Evolutionary conservation across 768 basidiomycete species (phyloP).

Genomic region (Xanthoconium stramineum): DNA sequence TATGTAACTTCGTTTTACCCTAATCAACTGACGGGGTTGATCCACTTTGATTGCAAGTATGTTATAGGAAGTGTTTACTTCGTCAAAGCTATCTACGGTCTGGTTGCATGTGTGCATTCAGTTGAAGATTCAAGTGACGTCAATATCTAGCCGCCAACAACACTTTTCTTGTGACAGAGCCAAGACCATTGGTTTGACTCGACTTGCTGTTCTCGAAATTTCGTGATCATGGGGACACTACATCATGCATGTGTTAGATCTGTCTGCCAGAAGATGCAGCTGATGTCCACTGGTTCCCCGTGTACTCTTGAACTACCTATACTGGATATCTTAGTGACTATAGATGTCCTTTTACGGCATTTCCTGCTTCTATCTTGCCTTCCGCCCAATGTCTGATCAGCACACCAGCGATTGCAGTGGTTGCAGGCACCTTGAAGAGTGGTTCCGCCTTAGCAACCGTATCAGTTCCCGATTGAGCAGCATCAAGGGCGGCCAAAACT

Average conservation of each 20-base stretch:
- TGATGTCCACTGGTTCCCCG: neutral
- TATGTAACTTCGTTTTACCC: neutral
- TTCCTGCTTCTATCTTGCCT: slow-evolving; percentile 45
- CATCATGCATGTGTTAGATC: neutral
- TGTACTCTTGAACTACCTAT: neutral
- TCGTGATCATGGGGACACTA: neutral
- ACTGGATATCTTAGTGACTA: slow-evolving; percentile 27
- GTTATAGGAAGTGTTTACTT: too few relatives aligned
- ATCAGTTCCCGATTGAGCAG: slow-evolving; percentile 15
- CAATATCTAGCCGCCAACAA: too few relatives aligned
- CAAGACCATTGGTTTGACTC: neutral
- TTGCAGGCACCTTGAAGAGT: slow-evolving; percentile 71
- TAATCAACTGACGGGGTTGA: neutral
- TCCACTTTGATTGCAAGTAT: neutral
- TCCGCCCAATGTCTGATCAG: slow-evolving; percentile 81
- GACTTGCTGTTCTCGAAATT: neutral
- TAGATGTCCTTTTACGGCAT: slow-evolving; percentile 41
- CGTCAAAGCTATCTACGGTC: too few relatives aligned
- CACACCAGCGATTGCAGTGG: slow-evolving; percentile 79
- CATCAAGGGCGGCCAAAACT: slow-evolving; percentile 54
- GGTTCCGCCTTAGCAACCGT: slow-evolving; percentile 37
- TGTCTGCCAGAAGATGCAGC: too few relatives aligned
- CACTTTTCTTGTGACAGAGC: too few relatives aligned
- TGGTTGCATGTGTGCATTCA: too few relatives aligned
- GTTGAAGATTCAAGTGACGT: too few relatives aligned